Base-by-base conservation (phyloP, 768 basidiomycete genomes). In the Auriscalpium microsporum region DNA sequence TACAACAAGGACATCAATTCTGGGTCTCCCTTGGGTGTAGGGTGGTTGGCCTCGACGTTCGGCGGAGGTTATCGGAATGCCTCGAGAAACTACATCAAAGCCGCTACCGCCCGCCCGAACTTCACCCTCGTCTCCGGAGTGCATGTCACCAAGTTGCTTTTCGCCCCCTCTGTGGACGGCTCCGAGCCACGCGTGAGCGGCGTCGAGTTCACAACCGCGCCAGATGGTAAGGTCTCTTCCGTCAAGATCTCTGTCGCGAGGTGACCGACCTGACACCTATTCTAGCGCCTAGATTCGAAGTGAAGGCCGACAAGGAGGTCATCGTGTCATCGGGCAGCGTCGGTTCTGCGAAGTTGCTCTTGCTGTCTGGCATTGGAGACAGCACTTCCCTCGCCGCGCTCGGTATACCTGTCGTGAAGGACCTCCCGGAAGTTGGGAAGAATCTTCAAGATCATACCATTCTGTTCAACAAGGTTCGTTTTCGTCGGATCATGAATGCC, bases 291-390 rank as follows among this genome's bases (percentile, higher is more conserved):
- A 60, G 56, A 17, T 60, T 50, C 17, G 47, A 53, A 8, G 36
- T 58, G 23, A 40, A 9, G 10, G 63, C 60, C 9, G 48, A 44
- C 33, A 61, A 59, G 11, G 65, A 66, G 33, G 65, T 66, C 34
- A 61, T 66, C 33, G 21, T 65, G 42, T 36, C 53, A 13, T 63
- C 58, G 17, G 65, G 65, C n/a, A 19, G 56, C 16, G 34, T 64
- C 51, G 61, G 55, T n/a, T 62, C 71, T 1, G 68, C 75, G 34
- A 73, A 75, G 46, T 57, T 77, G 16, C 67, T 77, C 1, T 65
- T 74, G 49, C 62, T 75, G 13, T 72, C 71, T n/a, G 75, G 75
- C 11, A 64, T 77, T 57, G 75, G 75, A 23, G 70, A 72, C 14
- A 63, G 65, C 23, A 63, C 56, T 3, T 63, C 69, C 10, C 58